Conservation (phyloP, 495 filamentous ascomycete genomes). For the Penicillium diatomitis region DNA sequence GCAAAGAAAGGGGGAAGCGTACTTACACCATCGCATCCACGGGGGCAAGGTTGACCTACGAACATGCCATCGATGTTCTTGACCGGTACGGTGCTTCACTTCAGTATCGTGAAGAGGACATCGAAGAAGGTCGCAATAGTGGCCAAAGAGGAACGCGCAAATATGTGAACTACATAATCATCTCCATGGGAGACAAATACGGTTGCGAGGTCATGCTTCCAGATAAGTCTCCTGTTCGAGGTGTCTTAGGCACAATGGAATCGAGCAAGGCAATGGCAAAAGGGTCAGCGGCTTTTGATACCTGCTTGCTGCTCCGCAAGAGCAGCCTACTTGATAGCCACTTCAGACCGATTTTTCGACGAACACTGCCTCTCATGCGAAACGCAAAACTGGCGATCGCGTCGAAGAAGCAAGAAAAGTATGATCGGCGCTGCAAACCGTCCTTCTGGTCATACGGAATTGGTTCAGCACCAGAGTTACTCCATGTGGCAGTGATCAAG, state of each 20-base stretch:
- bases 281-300: conserved; percentile 80
- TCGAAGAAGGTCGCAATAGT: conserved; percentile 32
- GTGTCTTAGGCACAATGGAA: conserved; percentile 50
- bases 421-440: conserved; percentile 73
- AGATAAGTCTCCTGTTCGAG: conserved; percentile 60
- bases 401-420: conserved; percentile 62
- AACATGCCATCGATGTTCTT: conserved; percentile 57
- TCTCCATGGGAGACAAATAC: conserved; percentile 48
- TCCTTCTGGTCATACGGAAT: conserved; percentile 56
- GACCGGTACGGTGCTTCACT: conserved; percentile 52
- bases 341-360: conserved; percentile 64
- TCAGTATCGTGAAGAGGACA: conserved; percentile 1
- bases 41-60: conserved; percentile 74
- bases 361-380: conserved; percentile 70
- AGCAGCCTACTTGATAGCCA: conserved; percentile 61
- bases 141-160: conserved; percentile 45
- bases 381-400: conserved; percentile 84
- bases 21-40: conserved; percentile 56
- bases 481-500: conserved; percentile 58
- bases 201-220: conserved; percentile 78
- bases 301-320: conserved; percentile 62
- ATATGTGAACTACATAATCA: conserved; percentile 56
- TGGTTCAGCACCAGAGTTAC: conserved; percentile 39
- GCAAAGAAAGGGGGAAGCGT: conserved; percentile 43
- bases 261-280: conserved; percentile 71